These are phyloP conservation scores for Clonostachys rosea DNA, from an alignment of 2,329 filamentous ascomycete genomes.

Conservation along the genomic window DNA sequence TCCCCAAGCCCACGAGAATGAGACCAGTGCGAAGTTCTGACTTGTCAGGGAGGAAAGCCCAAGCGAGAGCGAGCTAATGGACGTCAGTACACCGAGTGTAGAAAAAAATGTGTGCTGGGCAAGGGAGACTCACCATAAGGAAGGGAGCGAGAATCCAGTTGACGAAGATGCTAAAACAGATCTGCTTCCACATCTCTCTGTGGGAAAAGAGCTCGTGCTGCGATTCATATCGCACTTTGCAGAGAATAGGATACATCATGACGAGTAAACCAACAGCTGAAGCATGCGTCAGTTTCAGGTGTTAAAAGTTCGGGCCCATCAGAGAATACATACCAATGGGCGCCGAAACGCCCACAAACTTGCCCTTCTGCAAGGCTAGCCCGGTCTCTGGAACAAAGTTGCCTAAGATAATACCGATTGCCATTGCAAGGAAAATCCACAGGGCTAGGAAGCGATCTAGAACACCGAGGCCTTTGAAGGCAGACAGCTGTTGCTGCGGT, in stretches of 20 bases:
- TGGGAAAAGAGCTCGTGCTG: conserved; percentile 62
- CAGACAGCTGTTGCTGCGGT: conserved; percentile 18
- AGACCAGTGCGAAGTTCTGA: conserved; percentile 58
- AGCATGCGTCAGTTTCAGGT: neutral
- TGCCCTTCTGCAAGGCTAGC: conserved; percentile 60
- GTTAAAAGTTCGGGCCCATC: too few species aligned
- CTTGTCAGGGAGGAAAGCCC: conserved; percentile 61
- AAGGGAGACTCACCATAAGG: conserved; percentile 58
- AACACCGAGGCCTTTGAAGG: conserved; percentile 50
- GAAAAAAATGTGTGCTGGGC: neutral
- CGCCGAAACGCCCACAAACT: conserved; percentile 65
- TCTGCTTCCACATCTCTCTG: conserved; percentile 68
- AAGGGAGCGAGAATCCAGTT: conserved; percentile 85
- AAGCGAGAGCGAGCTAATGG: conserved; percentile 56
- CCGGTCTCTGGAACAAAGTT: conserved; percentile 66
- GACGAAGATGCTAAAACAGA: conserved; percentile 69
- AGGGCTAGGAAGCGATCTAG: conserved; percentile 61
- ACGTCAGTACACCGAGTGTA: conserved; percentile 6
- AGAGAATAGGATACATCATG: conserved; percentile 94
- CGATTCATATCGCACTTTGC: conserved; percentile 77
- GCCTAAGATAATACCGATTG: conserved; percentile 67
- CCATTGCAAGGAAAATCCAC: conserved; percentile 79
- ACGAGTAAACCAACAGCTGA: conserved; percentile 73
- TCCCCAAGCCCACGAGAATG: conserved; percentile 76
- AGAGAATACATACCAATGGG: conserved; percentile 50